Percentiles rank a stretch among this genome's conserved stretches.
phyloP scores from a whole-genome alignment of 768 basidiomycete genomes.

The Russula ochroleuca region DNA sequence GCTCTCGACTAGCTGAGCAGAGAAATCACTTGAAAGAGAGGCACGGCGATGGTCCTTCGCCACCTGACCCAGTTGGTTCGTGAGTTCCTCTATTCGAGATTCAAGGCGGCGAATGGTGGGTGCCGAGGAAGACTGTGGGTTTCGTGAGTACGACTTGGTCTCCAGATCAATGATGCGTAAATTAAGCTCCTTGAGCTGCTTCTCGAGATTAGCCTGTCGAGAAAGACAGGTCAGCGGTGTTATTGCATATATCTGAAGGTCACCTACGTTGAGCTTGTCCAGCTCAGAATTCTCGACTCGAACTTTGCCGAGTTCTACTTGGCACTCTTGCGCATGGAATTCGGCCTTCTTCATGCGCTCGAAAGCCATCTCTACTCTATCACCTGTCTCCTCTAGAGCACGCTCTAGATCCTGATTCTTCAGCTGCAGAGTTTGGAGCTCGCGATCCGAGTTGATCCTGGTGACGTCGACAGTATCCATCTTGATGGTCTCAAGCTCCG shows the following conservation, averaged over 20 bases:
- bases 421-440: conserved; percentile 68
- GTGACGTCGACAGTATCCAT: conserved; percentile 65
- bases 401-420: conserved; percentile 81
- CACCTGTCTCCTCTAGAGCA: conserved; percentile 71
- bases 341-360: conserved; percentile 84
- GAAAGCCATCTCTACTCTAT: conserved; percentile 63
- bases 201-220: conserved; percentile 71
- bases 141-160: conserved; percentile 60
- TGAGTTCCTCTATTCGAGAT: conserved; percentile 68
- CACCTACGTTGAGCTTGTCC: conserved; percentile 67
- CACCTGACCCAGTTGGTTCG: conserved; percentile 52
- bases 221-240: conserved; percentile 3
- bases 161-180: conserved; percentile 79
- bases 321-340: conserved; percentile 65
- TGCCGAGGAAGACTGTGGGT: conserved; percentile 40
- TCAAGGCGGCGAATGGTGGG: conserved; percentile 56
- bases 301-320: conserved; percentile 68
- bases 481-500: conserved; percentile 77
- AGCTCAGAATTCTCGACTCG: conserved; percentile 79
- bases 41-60: conserved; percentile 42
- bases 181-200: conserved; percentile 80
- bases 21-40: conserved; percentile 42
- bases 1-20: conserved; percentile 52
- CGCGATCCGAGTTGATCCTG: conserved; percentile 66
- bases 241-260: conserved; percentile 16